Conservation (phyloP, 2,329 filamentous ascomycete species). For the Stachybotrys chlorohalonatus region DNA sequence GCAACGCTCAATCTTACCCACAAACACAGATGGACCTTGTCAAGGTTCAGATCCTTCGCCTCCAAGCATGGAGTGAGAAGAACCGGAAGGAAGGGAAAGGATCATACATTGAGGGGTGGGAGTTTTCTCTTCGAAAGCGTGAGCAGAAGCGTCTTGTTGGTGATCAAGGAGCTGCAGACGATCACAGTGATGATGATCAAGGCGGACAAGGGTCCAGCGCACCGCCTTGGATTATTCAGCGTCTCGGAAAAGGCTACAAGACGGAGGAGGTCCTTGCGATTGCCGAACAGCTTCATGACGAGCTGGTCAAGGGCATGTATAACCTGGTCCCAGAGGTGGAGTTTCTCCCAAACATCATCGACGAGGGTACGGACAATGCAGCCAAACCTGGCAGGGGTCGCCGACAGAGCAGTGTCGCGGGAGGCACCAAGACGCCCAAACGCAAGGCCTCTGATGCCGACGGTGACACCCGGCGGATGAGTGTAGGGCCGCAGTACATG, state of each 20-base stretch:
- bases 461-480: neutral
- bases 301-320: constrained; percentile 32
- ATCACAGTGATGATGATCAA: constrained; percentile 19
- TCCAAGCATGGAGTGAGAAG: constrained; percentile 52
- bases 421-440: constrained; percentile 11
- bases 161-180: constrained; percentile 12
- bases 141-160: constrained; percentile 47
- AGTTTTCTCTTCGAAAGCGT: constrained; percentile 53
- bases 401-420: constrained; percentile 7
- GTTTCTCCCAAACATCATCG: constrained; percentile 45
- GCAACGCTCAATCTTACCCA: constrained; percentile 53
- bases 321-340: constrained; percentile 48
- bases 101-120: constrained; percentile 39
- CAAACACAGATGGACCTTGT: constrained; percentile 56
- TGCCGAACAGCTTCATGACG: constrained; percentile 32
- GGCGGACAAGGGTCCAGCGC: constrained; percentile 26
- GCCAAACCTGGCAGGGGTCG: constrained; percentile 11
- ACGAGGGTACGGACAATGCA: constrained; percentile 17
- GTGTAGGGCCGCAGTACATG: neutral
- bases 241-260: constrained; percentile 36
- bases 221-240: constrained; percentile 38
- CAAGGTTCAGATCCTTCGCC: constrained; percentile 49
- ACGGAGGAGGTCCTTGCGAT: constrained; percentile 38
- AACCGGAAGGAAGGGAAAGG: constrained; percentile 27
- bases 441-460: constrained; percentile 11